These are phyloP conservation scores for Alternaria viburni DNA, from an alignment of 2,329 filamentous ascomycete genomes.

Conservation along the genomic window DNA sequence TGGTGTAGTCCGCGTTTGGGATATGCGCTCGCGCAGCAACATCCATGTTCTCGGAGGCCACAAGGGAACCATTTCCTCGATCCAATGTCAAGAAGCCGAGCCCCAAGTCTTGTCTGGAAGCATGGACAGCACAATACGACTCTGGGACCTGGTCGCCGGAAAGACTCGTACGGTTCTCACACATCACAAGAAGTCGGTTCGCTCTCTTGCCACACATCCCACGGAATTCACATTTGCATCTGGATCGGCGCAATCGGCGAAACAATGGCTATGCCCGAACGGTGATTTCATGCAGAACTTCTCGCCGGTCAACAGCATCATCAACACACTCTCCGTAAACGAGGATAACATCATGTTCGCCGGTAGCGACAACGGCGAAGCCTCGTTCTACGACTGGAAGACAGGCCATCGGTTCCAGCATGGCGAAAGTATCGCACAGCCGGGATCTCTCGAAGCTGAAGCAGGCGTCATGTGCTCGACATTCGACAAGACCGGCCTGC, in stretches of 20 bases:
- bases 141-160: conserved; percentile 95
- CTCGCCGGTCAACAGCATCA: conserved; percentile 93
- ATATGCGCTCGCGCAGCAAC: conserved; percentile 93
- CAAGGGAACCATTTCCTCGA: conserved; percentile 84
- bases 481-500: conserved; percentile 86
- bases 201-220: conserved; percentile 82
- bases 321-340: conserved; percentile 92
- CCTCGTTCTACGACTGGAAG: conserved; percentile 99
- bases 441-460: conserved; percentile 91
- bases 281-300: conserved; percentile 99
- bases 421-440: conserved; percentile 89
- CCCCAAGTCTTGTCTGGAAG: conserved; percentile 95
- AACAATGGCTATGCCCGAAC: conserved; percentile 99
- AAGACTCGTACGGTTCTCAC: conserved; percentile 96
- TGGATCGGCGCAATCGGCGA: conserved; percentile 90
- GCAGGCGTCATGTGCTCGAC: conserved; percentile 93
- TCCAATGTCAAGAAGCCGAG: conserved; percentile 94
- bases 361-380: conserved; percentile 92
- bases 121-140: conserved; percentile 67
- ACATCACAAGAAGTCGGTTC: conserved; percentile 97
- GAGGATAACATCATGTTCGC: conserved; percentile 95
- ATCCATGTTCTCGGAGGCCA: conserved; percentile 93
- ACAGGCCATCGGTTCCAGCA: conserved; percentile 90
- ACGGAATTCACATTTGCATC: conserved; percentile 95
- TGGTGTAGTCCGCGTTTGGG: conserved; percentile 94